Base-by-base conservation (phyloP, 1,284 basidiomycete genomes). In the Trichosporon sp. region DNA sequence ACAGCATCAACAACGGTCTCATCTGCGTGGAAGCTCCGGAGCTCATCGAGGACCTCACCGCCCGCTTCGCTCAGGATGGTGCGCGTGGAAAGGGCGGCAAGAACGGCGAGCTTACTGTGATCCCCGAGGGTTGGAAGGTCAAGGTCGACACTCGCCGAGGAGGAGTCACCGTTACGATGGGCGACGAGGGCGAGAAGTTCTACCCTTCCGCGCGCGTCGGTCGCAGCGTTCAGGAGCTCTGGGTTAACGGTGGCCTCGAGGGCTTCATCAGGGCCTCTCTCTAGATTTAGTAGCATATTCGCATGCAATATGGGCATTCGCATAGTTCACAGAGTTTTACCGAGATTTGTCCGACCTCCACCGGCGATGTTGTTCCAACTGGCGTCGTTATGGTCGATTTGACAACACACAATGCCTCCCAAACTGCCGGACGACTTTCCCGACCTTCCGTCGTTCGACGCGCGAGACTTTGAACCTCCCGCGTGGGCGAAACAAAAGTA, bases 1-100 rank as follows among this genome's bases (percentile, higher is more conserved):
- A 99, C 83, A 91, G 94, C 14, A 99, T 99, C 86, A 99, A 99
- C 86, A 99, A 99, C 82, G 96, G 95, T 4, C 88, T 99, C 8
- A 93, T 99, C 71, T 98, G 96, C 80, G 84, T 98, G 67, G 96
- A 98, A 84, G 93, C 90, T 70, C 94, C 95, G 0, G 91, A 92
- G 77, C 89, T 99, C 65, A 91, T 99, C 26, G 86, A 88, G 35
- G 94, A 97, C 76, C 86, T 99, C 71, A 97, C 96, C 1, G 81
- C 84, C 31, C 83, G 86, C 68, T 94, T 91, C 80, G 91, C 90
- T 0, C 89, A 89, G 80, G 90, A 90, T 69, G 92, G 90, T 0
- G 86, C 86, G 79, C 87, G 96, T 0, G 91, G 92, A 21, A 86
- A 89, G 31, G 94, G 94, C 6, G 92, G 92, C 0, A 87, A 85